A percentile compares a stretch with the other conserved stretches of the same genome.
These are phyloP conservation scores for Passiflora organensis DNA, from an alignment of 345 rosid genomes.

Conservation along the genomic window DNA sequence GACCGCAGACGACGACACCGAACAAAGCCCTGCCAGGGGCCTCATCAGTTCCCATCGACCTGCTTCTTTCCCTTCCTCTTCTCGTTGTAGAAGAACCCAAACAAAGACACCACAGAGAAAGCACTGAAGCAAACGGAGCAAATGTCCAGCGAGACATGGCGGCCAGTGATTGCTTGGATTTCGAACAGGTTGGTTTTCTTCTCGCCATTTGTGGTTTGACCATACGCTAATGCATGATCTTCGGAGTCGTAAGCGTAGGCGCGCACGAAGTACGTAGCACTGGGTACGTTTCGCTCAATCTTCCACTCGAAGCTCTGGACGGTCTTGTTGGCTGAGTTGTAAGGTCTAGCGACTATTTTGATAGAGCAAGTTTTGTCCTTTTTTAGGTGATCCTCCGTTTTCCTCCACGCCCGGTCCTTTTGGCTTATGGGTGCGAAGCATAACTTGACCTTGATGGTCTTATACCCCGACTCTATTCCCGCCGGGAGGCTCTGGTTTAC, in stretches of 20 bases:
- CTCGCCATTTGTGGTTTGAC: slow-evolving; percentile 39
- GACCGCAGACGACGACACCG: too few species aligned
- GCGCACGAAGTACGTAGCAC: slow-evolving; percentile 65
- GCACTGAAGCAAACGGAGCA: slow-evolving; percentile 61
- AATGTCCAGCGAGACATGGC: slow-evolving; percentile 46
- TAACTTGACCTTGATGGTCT: slow-evolving; percentile 42
- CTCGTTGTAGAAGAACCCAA: slow-evolving; percentile 45
- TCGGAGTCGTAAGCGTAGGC: slow-evolving; percentile 44
- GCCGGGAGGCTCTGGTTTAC: slow-evolving; percentile 36
- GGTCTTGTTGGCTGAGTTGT: slow-evolving; percentile 17
- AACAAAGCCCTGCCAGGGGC: too few species aligned
- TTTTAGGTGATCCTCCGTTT: slow-evolving; percentile 37
- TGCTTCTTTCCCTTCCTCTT: slow-evolving; percentile 43
- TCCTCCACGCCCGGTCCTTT: slow-evolving; percentile 72
- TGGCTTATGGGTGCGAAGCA: slow-evolving; percentile 79
- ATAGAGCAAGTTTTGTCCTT: slow-evolving; percentile 67
- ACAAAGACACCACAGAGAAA: slow-evolving; percentile 51
- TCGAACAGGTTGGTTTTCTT: slow-evolving; percentile 43
- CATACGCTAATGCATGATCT: slow-evolving; percentile 40
- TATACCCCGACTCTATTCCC: slow-evolving; percentile 38
- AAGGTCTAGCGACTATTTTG: slow-evolving; percentile 37
- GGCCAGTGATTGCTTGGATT: slow-evolving; percentile 46
- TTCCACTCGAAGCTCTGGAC: slow-evolving; percentile 37
- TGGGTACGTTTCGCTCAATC: slow-evolving; percentile 47
- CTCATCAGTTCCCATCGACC: neutral